Percentiles rank a stretch among this genome's conserved stretches.
Conservation (phyloP, 306 rosid genomes). For the Casuarina glauca region DNA sequence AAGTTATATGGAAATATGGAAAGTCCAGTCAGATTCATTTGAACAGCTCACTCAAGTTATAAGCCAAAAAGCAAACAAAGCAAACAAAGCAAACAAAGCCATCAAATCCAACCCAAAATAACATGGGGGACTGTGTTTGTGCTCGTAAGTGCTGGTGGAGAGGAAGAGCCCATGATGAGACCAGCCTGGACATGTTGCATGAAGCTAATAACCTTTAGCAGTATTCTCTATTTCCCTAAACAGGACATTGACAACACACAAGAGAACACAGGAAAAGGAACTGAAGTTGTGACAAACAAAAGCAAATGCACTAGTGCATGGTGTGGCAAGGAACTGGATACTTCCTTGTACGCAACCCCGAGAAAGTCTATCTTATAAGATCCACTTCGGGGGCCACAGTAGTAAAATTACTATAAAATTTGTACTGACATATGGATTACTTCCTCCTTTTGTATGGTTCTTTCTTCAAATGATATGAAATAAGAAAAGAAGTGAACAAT, state of each 20-base stretch:
- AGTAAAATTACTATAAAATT: no score
- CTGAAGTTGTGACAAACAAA: neutral
- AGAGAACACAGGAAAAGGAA: slow-evolving; percentile 1
- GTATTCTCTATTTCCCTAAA: neutral
- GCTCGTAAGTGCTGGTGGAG: neutral
- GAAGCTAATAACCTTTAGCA: neutral
- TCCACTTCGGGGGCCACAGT: no score
- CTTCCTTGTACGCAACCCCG: neutral
- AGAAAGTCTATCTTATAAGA: neutral
- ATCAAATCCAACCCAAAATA: slow-evolving; percentile 3
- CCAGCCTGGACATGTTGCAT: neutral
- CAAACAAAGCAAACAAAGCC: neutral
- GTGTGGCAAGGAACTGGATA: neutral
- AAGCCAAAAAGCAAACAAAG: neutral
- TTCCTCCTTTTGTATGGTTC: no score
- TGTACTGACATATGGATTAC: no score
- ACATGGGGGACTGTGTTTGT: neutral
- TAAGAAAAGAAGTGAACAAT: no score
- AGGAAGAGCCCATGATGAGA: neutral
- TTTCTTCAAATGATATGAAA: no score
- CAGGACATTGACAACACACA: neutral
- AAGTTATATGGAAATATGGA: neutral
- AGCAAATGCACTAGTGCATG: neutral
- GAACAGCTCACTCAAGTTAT: neutral
- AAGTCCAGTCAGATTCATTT: neutral